A percentile compares a stretch with the other conserved stretches of the same genome.
phyloP scores from a whole-genome alignment of 768 basidiomycete genomes.

The Cystofilobasidium ferigula region DNA sequence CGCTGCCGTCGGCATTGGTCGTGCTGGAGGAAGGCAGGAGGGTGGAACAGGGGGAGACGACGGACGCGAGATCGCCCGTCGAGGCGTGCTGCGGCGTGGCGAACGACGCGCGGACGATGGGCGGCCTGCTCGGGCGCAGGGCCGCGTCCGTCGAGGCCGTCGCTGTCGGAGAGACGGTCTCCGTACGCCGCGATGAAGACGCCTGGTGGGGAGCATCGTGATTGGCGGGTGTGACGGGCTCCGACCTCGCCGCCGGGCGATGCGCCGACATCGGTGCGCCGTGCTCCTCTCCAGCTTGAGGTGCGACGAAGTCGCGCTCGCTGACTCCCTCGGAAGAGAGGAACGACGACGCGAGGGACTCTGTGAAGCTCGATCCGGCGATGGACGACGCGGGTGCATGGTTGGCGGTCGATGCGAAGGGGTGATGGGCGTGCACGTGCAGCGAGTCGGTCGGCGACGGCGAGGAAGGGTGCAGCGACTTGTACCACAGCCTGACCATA shows the following conservation, averaged over 20 bases:
- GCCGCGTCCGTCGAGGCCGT: not conserved
- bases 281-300: no score
- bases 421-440: not conserved
- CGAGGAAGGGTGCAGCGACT: slow-evolving; percentile 12
- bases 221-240: not conserved
- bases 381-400: not conserved
- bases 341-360: not conserved
- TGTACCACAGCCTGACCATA: slow-evolving; percentile 17
- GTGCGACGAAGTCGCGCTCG: not conserved
- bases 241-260: not conserved
- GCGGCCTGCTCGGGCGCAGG: not conserved
- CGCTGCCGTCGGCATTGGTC: not conserved
- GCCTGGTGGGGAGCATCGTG: no score
- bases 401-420: not conserved
- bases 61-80: not conserved
- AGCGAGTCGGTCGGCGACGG: not conserved
- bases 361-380: slow-evolving; percentile 2
- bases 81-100: not conserved
- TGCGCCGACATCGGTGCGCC: no score
- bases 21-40: no score
- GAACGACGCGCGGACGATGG: not conserved
- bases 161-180: not conserved
- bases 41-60: no score
- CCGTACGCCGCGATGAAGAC: not conserved
- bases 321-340: not conserved